phyloP scores from a whole-genome alignment of 2,329 filamentous ascomycete species.

The Talaromyces sp. region DNA sequence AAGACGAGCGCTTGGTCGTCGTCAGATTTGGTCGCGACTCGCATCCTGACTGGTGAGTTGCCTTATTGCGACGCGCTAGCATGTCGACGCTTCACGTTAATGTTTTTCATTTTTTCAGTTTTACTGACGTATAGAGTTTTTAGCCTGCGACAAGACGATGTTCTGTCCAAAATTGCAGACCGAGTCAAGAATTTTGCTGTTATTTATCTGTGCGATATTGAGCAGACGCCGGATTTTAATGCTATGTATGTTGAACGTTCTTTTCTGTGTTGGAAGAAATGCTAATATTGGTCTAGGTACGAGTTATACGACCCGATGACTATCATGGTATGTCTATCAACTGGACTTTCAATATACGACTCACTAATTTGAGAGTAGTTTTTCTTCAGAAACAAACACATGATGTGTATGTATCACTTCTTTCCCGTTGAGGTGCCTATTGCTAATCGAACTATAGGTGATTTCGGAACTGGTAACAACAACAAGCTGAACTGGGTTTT shows the following conservation, averaged over 20 bases:
- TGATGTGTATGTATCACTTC: slow-evolving; percentile 55
- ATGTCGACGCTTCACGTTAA: neutral
- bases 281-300: slow-evolving; percentile 15
- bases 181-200: slow-evolving; percentile 71
- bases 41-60: slow-evolving; percentile 64
- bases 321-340: slow-evolving; percentile 58
- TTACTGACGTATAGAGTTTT: slow-evolving; percentile 22
- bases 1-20: slow-evolving; percentile 78
- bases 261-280: neutral
- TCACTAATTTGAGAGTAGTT: slow-evolving; percentile 52
- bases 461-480: slow-evolving; percentile 97
- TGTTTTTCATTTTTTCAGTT: neutral
- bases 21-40: slow-evolving; percentile 90
- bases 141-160: slow-evolving; percentile 77
- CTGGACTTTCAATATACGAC: neutral
- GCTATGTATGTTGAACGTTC: slow-evolving; percentile 68
- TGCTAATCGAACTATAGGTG: slow-evolving; percentile 37
- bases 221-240: slow-evolving; percentile 89
- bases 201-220: slow-evolving; percentile 91
- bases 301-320: slow-evolving; percentile 69
- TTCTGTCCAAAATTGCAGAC: slow-evolving; percentile 92
- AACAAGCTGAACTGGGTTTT: slow-evolving; percentile 97
- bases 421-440: neutral
- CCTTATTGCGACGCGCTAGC: neutral
- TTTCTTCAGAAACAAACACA: slow-evolving; percentile 98